Percentiles rank a stretch among this genome's conserved stretches.
Conservation (phyloP, 352 stramenopile species). For the Phytophthora ramorum region DNA sequence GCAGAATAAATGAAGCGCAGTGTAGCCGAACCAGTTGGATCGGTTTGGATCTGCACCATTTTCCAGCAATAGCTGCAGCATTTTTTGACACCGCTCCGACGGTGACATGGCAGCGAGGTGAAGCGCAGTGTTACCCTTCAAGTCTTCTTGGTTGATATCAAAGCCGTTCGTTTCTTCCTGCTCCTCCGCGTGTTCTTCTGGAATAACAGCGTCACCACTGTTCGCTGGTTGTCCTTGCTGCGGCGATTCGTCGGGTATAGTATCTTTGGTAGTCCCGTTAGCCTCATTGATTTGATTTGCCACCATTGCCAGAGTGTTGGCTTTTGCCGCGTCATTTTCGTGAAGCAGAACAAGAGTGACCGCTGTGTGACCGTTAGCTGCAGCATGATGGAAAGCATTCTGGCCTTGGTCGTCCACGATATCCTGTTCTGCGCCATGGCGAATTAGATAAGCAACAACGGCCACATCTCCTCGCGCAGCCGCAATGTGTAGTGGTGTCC, state of each 20-base stretch:
- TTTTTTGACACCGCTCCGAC: constrained; percentile 81
- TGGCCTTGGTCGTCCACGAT: constrained; percentile 87
- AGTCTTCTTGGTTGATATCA: constrained; percentile 82
- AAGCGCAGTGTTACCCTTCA: constrained; percentile 86
- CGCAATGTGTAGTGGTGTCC: constrained; percentile 79
- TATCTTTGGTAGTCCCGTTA: constrained; percentile 12
- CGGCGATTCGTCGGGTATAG: constrained; percentile 13
- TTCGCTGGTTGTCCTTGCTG: constrained; percentile 14
- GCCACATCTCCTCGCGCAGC: constrained; percentile 73
- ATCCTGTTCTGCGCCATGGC: constrained; percentile 71
- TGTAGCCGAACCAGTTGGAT: constrained; percentile 90
- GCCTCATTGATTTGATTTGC: constrained; percentile 15
- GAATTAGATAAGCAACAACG: constrained; percentile 79
- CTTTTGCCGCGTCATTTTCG: constrained; percentile 50
- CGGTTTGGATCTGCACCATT: constrained; percentile 81
- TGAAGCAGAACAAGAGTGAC: constrained; percentile 80
- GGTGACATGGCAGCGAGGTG: constrained; percentile 88
- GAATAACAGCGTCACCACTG: background rate
- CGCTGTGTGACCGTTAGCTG: constrained; percentile 78
- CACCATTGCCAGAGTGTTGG: constrained; percentile 14
- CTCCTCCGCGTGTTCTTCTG: constrained; percentile 1
- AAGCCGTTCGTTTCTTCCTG: constrained; percentile 43
- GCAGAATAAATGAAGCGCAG: constrained; percentile 85
- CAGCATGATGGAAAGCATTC: constrained; percentile 81
- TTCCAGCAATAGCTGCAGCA: constrained; percentile 82